Conservation (phyloP, 1,284 basidiomycete species). For the Kalmanozyma brasiliensis region DNA sequence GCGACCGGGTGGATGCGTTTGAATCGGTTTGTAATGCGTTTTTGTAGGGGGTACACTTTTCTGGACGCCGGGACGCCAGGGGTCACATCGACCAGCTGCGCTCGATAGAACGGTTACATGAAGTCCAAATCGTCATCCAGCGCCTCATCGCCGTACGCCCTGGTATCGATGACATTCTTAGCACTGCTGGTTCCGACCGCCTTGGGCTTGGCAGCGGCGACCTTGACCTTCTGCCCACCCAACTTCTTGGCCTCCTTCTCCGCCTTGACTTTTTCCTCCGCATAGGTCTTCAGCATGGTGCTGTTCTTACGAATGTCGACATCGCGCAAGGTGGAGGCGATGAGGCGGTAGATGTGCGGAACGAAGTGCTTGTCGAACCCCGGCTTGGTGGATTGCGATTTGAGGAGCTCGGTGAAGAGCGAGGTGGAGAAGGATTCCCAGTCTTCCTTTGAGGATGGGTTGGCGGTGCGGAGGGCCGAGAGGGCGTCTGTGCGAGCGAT, state of each 20-base stretch:
- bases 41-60: too few species aligned
- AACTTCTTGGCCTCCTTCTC: conserved; percentile 63
- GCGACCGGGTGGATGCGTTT: too few species aligned
- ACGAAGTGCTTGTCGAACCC: conserved; percentile 66
- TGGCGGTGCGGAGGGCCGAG: conserved; percentile 33
- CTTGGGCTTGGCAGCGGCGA: conserved; percentile 53
- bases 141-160: conserved; percentile 64
- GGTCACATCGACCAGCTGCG: too few species aligned
- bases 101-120: conserved; percentile 46
- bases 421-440: conserved; percentile 56
- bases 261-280: conserved; percentile 61
- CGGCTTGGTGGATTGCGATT: conserved; percentile 51
- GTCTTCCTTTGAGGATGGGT: conserved; percentile 61
- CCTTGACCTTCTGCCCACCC: conserved; percentile 50
- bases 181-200: conserved; percentile 60
- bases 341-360: conserved; percentile 44
- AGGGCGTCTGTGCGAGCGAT: conserved; percentile 28
- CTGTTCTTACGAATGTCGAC: conserved; percentile 61
- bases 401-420: conserved; percentile 55
- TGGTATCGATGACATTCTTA: conserved; percentile 62
- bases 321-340: conserved; percentile 55
- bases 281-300: conserved; percentile 59
- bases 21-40: too few species aligned
- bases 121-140: conserved; percentile 67
- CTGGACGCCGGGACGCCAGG: too few species aligned